phyloP scores from a whole-genome alignment of 768 basidiomycete species.

The Candolleomyces aberdarensis region DNA sequence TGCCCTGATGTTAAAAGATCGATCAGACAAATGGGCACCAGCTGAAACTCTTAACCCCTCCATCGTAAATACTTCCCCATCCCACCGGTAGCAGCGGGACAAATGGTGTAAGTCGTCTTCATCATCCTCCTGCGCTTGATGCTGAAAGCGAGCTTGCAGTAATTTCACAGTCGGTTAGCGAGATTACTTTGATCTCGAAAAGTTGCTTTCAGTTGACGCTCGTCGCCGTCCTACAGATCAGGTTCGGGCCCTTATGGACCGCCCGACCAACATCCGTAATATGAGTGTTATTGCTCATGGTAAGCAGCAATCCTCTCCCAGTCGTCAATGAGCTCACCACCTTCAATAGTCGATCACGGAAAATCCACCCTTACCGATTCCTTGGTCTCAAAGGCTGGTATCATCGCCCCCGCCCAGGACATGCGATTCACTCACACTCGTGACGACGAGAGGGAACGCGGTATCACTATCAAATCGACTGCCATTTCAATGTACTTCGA shows the following conservation, averaged over 20 bases:
- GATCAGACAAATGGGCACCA: constrained; percentile 39
- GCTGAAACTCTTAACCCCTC: constrained; percentile 36
- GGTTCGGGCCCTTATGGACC: constrained; percentile 86
- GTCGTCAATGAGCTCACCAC: constrained; percentile 7
- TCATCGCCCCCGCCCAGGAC: constrained; percentile 91
- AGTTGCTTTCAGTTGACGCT: constrained; percentile 9
- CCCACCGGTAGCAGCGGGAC: constrained; percentile 43
- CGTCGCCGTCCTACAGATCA: constrained; percentile 52
- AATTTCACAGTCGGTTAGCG: constrained; percentile 86
- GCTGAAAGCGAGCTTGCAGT: constrained; percentile 39
- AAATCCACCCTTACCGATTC: constrained; percentile 99
- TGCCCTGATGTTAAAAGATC: constrained; percentile 36
- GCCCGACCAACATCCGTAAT: constrained; percentile 89
- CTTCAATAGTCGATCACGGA: constrained; percentile 89
- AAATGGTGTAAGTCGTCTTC: constrained; percentile 73
- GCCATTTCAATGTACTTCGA: constrained; percentile 99
- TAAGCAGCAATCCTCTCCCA: constrained; percentile 31
- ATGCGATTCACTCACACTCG: constrained; percentile 97
- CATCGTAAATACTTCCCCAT: constrained; percentile 15
- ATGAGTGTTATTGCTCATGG: constrained; percentile 92
- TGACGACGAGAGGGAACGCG: constrained; percentile 98
- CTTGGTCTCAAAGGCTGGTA: constrained; percentile 98
- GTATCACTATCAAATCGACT: constrained; percentile 99
- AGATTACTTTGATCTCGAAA: not conserved
- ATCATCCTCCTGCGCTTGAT: constrained; percentile 22